A percentile compares a stretch with the other conserved stretches of the same genome.
Evolutionary conservation across 2,329 filamentous ascomycete genomes (phyloP).

Genomic region (Alternaria incomplexa): DNA sequence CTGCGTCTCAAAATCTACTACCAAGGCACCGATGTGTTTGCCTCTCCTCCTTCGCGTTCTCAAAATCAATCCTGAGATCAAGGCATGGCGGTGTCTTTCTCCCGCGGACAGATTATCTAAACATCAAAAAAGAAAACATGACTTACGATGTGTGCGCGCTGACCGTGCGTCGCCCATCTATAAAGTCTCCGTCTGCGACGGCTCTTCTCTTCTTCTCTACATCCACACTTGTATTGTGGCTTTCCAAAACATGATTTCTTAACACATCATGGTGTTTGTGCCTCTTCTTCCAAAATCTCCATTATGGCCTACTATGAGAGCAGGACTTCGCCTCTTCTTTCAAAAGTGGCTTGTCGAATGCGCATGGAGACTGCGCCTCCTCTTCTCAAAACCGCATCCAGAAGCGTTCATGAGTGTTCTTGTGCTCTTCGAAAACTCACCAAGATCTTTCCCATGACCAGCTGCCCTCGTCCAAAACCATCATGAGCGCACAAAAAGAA

Average conservation of each 20-base stretch:
- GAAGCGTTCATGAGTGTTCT: no score
- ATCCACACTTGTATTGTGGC: background rate
- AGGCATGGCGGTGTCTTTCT: background rate
- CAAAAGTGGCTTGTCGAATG: fast-evolving
- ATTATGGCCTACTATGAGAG: background rate
- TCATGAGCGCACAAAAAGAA: background rate
- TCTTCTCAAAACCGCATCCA: no score
- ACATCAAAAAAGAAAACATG: background rate
- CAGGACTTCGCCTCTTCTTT: background rate
- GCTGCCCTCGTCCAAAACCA: no score
- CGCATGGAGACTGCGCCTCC: background rate
- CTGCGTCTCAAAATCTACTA: background rate
- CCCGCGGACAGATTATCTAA: fast-evolving
- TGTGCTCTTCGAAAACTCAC: no score
- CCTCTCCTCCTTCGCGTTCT: background rate
- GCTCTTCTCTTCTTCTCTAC: background rate
- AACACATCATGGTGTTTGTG: background rate
- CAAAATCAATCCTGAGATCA: no score
- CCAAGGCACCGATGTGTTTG: background rate
- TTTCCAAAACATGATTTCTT: no score
- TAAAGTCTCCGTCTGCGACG: background rate
- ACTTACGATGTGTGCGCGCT: background rate
- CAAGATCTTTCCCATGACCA: no score
- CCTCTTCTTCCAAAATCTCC: background rate
- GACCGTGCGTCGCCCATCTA: background rate